Conservation (phyloP, 129 eudicot genomes). For the Cynara cardunculus region DNA sequence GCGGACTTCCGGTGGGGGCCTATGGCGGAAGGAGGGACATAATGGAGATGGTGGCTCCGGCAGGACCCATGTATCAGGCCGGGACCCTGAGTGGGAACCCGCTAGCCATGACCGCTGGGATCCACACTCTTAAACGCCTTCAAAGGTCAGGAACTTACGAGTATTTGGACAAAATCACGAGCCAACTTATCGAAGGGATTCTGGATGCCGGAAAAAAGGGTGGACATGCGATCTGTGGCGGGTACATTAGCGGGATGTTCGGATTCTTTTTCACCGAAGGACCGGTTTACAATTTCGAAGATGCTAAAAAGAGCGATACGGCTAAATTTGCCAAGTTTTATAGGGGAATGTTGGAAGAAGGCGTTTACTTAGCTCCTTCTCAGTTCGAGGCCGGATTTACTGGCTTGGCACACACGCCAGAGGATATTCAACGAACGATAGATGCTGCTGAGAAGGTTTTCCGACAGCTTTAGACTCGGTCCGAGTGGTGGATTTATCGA, state of each 20-base stretch:
- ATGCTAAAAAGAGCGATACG: slow-evolving; percentile 84
- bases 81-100: slow-evolving; percentile 95
- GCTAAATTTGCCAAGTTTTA: slow-evolving; percentile 72
- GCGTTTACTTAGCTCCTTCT: slow-evolving; percentile 89
- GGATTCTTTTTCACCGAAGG: slow-evolving; percentile 87
- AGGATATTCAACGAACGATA: slow-evolving; percentile 74
- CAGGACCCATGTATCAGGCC: slow-evolving; percentile 94
- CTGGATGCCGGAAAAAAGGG: slow-evolving; percentile 58
- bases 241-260: slow-evolving; percentile 77
- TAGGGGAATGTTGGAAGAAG: slow-evolving; percentile 91
- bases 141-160: slow-evolving; percentile 59
- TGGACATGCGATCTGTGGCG: slow-evolving; percentile 78
- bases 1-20: slow-evolving; percentile 92
- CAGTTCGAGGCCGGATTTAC: slow-evolving; percentile 97
- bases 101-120: slow-evolving; percentile 92
- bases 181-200: slow-evolving; percentile 58
- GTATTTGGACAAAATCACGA: slow-evolving; percentile 53
- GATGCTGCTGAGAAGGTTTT: slow-evolving; percentile 86
- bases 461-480: slow-evolving; percentile 37
- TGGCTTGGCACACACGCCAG: slow-evolving; percentile 66
- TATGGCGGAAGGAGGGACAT: slow-evolving; percentile 91
- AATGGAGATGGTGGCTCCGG: slow-evolving; percentile 98
- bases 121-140: slow-evolving; percentile 76
- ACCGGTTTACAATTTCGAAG: slow-evolving; percentile 71
- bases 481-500: not conserved